Evolutionary conservation across 208 protist genomes (phyloP).

Genomic region (Phytomonas francai): DNA sequence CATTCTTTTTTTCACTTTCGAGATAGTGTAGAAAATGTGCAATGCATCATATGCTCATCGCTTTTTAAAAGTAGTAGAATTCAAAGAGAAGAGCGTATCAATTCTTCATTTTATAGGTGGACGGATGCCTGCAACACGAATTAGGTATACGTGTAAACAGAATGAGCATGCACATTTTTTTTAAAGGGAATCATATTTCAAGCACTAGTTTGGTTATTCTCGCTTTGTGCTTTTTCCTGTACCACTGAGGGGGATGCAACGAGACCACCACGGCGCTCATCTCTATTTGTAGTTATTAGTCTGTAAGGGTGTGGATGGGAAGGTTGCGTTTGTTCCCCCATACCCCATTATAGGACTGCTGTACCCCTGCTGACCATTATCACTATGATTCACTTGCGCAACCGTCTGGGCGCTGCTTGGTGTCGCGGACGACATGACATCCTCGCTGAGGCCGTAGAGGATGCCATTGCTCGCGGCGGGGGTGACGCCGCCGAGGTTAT

Average conservation of each 20-base stretch:
- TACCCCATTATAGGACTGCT: constrained; percentile 28
- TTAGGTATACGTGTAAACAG: not conserved
- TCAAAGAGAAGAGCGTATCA: not conserved
- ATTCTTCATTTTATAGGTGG: not conserved
- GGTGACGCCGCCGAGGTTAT: constrained; percentile 80
- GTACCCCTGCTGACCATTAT: constrained; percentile 13
- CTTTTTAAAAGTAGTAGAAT: not conserved
- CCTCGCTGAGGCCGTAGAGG: constrained; percentile 93
- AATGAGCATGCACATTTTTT: not conserved
- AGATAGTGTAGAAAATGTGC: not conserved
- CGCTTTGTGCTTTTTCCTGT: not conserved
- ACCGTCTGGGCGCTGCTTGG: constrained; percentile 53
- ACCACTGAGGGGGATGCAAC: not conserved
- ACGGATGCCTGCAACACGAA: not conserved
- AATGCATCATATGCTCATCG: not conserved
- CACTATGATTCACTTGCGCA: constrained; percentile 21
- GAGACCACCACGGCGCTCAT: not conserved
- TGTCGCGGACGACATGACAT: constrained; percentile 66
- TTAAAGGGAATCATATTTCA: not conserved
- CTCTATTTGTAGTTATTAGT: not conserved
- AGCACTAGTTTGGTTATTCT: not conserved
- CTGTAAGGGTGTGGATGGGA: constrained; percentile 28
- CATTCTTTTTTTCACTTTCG: constrained; percentile 1
- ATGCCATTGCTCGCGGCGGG: constrained; percentile 83
- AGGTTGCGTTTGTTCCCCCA: constrained; percentile 12